Evolutionary conservation across 177 flowering plant species (phyloP).

Genomic region (Vitis hybrid): DNA sequence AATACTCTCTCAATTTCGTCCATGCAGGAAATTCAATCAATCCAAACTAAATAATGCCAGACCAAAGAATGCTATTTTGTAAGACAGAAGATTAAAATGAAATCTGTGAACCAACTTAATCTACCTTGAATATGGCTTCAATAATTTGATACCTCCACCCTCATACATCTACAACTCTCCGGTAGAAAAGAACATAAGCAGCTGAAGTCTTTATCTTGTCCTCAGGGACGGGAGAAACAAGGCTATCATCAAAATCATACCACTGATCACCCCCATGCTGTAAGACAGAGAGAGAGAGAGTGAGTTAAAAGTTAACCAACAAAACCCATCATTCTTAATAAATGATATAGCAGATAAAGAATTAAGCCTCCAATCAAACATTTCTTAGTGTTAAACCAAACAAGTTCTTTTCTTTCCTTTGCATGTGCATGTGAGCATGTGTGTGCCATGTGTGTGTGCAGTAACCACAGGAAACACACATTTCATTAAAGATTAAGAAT

Average conservation of each 20-base stretch:
- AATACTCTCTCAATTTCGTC: background rate
- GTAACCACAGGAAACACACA: no score
- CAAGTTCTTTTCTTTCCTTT: no score
- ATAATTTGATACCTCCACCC: slow-evolving; percentile 1
- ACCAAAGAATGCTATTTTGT: slow-evolving; percentile 35
- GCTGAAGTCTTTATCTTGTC: slow-evolving; percentile 81
- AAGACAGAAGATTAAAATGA: slow-evolving; percentile 11
- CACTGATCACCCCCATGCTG: slow-evolving; percentile 82
- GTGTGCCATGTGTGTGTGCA: no score
- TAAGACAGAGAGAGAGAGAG: no score
- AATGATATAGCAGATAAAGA: no score
- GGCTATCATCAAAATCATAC: slow-evolving; percentile 92
- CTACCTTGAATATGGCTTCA: background rate
- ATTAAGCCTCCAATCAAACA: no score
- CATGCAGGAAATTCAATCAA: background rate
- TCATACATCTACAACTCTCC: slow-evolving; percentile 55
- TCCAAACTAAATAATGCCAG: slow-evolving; percentile 12
- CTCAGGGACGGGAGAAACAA: slow-evolving; percentile 58
- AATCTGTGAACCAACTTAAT: no score
- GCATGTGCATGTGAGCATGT: no score
- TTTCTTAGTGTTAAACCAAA: no score
- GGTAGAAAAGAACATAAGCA: slow-evolving; percentile 91
- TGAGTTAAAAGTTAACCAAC: no score
- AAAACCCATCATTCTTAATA: no score
- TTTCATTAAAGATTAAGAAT: no score